Conservation (phyloP, 306 rosid species). For the Quercus variabilis region DNA sequence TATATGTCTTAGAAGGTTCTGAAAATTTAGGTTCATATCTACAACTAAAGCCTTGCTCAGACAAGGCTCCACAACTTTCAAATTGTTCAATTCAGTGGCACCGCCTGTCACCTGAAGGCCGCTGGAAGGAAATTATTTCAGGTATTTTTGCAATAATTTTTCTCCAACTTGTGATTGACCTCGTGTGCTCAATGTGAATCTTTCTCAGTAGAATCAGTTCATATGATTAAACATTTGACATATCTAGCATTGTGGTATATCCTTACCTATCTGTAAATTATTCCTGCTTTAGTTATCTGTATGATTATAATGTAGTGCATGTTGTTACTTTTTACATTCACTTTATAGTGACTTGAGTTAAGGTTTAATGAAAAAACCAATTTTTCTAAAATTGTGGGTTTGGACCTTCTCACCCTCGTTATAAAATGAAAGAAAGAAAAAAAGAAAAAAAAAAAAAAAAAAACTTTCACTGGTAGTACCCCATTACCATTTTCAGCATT, state of each 20-base stretch:
- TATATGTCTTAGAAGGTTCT: constrained; percentile 64
- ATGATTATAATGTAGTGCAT: not conserved
- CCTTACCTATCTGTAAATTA: not conserved
- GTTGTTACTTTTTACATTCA: not conserved
- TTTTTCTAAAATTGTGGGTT: not conserved
- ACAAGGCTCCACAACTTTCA: constrained; percentile 52
- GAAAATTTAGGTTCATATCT: constrained; percentile 72
- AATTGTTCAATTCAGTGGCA: constrained; percentile 89
- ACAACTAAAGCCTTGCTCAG: constrained; percentile 59
- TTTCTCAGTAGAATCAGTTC: not conserved
- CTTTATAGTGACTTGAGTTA: not conserved
- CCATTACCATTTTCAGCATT: not conserved
- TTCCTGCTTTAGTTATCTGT: not conserved
- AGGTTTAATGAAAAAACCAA: not conserved
- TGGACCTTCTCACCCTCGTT: not conserved
- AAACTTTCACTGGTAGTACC: not conserved
- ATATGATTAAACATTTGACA: not conserved
- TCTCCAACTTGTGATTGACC: not conserved
- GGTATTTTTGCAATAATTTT: constrained; percentile 38
- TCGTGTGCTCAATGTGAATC: not conserved
- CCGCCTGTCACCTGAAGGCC: constrained; percentile 79
- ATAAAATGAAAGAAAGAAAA: not conserved
- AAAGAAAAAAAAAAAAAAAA: not conserved
- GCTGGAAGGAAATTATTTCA: constrained; percentile 82
- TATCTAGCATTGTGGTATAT: not conserved